Evolutionary conservation across 2,329 filamentous ascomycete species (phyloP).

Genomic region (Xylaria sp.): DNA sequence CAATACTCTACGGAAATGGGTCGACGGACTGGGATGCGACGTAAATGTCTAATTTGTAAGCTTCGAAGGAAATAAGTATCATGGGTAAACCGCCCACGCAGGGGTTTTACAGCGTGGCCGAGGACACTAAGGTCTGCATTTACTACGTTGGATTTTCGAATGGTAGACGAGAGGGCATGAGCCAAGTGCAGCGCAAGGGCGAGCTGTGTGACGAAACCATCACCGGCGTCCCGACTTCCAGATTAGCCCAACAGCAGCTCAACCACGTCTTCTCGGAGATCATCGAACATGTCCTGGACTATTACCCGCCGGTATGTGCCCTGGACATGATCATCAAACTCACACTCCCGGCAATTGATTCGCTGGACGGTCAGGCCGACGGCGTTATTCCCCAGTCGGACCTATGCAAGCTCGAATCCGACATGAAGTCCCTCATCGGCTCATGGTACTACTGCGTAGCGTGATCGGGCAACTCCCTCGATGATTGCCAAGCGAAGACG

Average conservation of each 20-base stretch:
- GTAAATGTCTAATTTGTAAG: conserved; percentile 63
- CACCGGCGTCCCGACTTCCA: too few relatives aligned
- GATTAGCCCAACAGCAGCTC: conserved; percentile 57
- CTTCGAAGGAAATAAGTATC: conserved; percentile 61
- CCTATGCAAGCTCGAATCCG: conserved; percentile 51
- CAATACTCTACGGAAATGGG: conserved; percentile 59
- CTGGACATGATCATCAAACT: conserved; percentile 63
- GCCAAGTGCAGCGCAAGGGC: conserved; percentile 56
- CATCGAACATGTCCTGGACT: conserved; percentile 54
- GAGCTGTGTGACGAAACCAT: too few relatives aligned
- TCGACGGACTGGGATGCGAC: conserved; percentile 62
- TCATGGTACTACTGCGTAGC: conserved; percentile 51
- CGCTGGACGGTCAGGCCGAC: conserved; percentile 64
- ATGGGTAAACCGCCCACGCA: conserved; percentile 58
- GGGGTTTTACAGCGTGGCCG: conserved; percentile 51
- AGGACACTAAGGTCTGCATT: conserved; percentile 55
- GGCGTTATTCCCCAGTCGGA: conserved; percentile 59
- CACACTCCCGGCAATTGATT: conserved; percentile 65
- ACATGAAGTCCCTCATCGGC: conserved; percentile 49
- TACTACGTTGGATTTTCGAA: conserved; percentile 64
- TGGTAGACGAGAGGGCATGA: conserved; percentile 62
- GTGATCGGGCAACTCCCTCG: conserved; percentile 37
- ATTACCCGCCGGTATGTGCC: conserved; percentile 58
- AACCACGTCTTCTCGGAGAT: conserved; percentile 54
- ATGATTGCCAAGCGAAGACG: conserved; percentile 1